Evolutionary conservation across 2,329 filamentous ascomycete species (phyloP), one percentile per base, ranked within the genome.

Genomic region (Aspergillus carbonarius): DNA sequence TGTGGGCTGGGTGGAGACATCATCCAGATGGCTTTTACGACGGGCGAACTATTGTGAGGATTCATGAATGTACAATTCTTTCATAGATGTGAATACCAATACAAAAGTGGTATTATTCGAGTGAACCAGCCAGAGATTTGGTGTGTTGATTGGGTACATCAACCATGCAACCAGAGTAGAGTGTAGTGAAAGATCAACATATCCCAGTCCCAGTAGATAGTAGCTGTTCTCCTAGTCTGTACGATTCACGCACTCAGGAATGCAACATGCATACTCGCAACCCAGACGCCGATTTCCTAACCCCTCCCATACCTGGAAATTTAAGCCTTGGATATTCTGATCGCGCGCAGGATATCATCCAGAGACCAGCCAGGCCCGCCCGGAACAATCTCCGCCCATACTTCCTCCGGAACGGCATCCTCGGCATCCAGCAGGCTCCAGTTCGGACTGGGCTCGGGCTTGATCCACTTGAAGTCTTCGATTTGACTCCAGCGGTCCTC

Each of bases 401-500:
- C 78, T 1, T 83, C 79, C 1, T 88, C 84, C 0, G 76, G 65
- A 12, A 93, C 76, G 23, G 83, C 82, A 55, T 88, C 78, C 1
- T 80, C 79, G 54, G 86, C 82, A 1, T 85, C 79, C 20, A 98
- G 67, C 2, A 91, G 76, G 34, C 81, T 85, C 92, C 93, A 99
- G 71, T 99, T 93, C 2, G 95, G 95, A 70, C 91, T 97, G 30
- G 86, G 85, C 58, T 90, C 91, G 15, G 85, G 82, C 74, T 93
- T 96, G 63, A 97, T 83, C 95, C 95, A 98, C 77, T 96, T 96
- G 81, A 99, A 99, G 74, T 99, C 95, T 73, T 98, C 91, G 15
- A 98, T 90, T 68, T 95, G 87, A 66, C 93, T 84, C 91, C 92
- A 99, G 68, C 89, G 85, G 72, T 96, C 93, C 55, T 71, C 66